Evolutionary conservation across 2,329 filamentous ascomycete genomes (phyloP).

Genomic region (Penicillium sp.): DNA sequence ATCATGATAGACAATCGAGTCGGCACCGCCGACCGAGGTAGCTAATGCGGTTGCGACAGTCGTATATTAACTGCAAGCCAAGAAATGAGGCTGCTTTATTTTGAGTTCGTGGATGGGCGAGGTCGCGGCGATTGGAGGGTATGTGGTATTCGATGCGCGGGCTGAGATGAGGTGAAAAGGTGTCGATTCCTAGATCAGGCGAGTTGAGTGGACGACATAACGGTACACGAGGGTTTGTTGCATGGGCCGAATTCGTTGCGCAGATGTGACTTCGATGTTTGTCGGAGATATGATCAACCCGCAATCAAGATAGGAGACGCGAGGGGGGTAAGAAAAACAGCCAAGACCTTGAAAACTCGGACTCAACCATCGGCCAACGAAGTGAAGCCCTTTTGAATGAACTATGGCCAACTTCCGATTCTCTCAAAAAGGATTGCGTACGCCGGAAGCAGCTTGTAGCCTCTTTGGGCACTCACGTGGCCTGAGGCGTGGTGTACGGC

Average conservation of each 20-base stretch:
- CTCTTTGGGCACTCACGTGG: conserved; percentile 22
- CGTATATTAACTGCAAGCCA: background rate
- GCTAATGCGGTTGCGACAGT: conserved; percentile 8
- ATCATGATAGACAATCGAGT: conserved; percentile 59
- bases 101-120: conserved; percentile 9
- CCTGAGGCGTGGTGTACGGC: background rate
- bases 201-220: conserved; percentile 20
- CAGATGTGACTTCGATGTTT: conserved; percentile 19
- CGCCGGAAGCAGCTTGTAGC: conserved; percentile 16
- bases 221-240: conserved; percentile 11
- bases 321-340: background rate
- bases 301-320: conserved; percentile 20
- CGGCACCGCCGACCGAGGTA: conserved; percentile 4
- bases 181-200: conserved; percentile 10
- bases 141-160: background rate
- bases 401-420: conserved; percentile 10
- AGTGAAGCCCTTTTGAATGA: background rate
- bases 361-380: background rate
- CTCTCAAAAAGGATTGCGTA: conserved; percentile 18
- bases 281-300: conserved; percentile 13
- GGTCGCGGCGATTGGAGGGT: conserved; percentile 5
- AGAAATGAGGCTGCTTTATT: conserved; percentile 4
- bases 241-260: conserved; percentile 12
- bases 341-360: background rate
- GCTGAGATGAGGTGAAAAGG: background rate